Evolutionary conservation across 495 filamentous ascomycete species (phyloP), one percentile per base, ranked within the genome.

Genomic region (Hypoxylon cercidicola): DNA sequence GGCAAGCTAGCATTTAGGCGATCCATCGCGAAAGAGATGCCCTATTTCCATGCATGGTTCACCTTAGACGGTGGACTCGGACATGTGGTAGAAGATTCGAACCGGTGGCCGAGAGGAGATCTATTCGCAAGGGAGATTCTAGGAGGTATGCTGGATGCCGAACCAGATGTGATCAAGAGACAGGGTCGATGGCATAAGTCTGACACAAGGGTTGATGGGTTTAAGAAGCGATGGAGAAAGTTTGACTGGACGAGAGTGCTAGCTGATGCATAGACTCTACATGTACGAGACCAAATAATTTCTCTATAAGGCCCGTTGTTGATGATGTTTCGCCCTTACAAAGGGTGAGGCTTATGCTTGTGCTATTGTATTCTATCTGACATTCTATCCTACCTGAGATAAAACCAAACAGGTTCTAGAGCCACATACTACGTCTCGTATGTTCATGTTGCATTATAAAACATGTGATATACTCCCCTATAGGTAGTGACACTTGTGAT

Each of bases 11-110:
- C 95, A 43, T 98, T 99, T 76, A 85, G 95, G 2, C 82, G 88
- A 45, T 88, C 85, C 2, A 76, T 99, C 30, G 92, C 89, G 20
- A 97, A 96, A 80, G 95, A 99, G 78, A 96, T 97, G 93, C 95
- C 95, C 20, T 99, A 99, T 73, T 98, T 99, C 75, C 95, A 99
- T 66, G 93, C 93, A 13, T 99, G 93, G 93, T 97, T 98, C 72
- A 85, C 87, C 60, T 76, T 99, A 6, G 92, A 98, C 72, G 96
- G 96, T 4, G 95, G 95, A 1, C 72, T 99, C 53, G 95, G 93
- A 0, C 95, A 99, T 72, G 83, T 99, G 25, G 90, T 99, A 9
- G 95, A 99, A 76, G 92, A 98, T 71, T 80, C 85, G 40, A 85
- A 88, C 57, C 81, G 88, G 53, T 99, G 96, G 95, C 96, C 96